Evolutionary conservation across 2,329 filamentous ascomycete genomes (phyloP).

Genomic region (Madurella mycetomatis): DNA sequence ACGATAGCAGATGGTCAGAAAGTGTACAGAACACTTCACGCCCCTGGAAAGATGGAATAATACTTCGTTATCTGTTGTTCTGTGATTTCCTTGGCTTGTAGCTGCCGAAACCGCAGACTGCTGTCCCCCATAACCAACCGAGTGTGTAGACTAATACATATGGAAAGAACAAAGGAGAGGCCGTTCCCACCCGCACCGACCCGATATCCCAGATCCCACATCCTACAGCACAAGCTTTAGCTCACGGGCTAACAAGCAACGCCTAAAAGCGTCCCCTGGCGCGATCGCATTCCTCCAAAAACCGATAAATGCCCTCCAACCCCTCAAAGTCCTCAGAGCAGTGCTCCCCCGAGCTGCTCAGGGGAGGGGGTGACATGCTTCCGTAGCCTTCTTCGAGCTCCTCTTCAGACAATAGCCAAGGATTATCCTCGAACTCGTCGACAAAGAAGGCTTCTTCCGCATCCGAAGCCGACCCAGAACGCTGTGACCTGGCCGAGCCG

Average conservation of each 20-base stretch:
- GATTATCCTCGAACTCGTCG: slow-evolving; percentile 41
- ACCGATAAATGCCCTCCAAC: slow-evolving; percentile 54
- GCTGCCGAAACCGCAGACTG: neutral
- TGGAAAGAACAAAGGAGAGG: slow-evolving; percentile 2
- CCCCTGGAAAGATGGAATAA: neutral
- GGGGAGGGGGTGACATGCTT: slow-evolving; percentile 44
- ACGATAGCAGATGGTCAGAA: neutral
- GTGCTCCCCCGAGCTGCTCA: slow-evolving; percentile 39
- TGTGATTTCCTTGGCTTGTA: neutral
- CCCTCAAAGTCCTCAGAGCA: slow-evolving; percentile 50
- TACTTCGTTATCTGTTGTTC: neutral
- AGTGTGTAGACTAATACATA: neutral
- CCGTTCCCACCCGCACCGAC: neutral
- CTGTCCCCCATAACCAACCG: too few relatives aligned
- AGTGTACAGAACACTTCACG: neutral
- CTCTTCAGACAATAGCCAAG: slow-evolving; percentile 37
- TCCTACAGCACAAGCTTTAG: neutral
- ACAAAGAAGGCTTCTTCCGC: slow-evolving; percentile 39
- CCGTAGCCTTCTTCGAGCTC: slow-evolving; percentile 46
- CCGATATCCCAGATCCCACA: neutral
- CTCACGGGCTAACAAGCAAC: neutral
- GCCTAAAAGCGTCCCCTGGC: slow-evolving; percentile 15
- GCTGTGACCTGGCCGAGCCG: slow-evolving; percentile 43
- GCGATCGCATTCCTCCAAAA: slow-evolving; percentile 55
- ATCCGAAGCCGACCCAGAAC: slow-evolving; percentile 30